Evolutionary conservation across 371 early-diverging fungal species (phyloP), one percentile per base, ranked within the genome.

Genomic region (Actinomortierella wolfii): DNA sequence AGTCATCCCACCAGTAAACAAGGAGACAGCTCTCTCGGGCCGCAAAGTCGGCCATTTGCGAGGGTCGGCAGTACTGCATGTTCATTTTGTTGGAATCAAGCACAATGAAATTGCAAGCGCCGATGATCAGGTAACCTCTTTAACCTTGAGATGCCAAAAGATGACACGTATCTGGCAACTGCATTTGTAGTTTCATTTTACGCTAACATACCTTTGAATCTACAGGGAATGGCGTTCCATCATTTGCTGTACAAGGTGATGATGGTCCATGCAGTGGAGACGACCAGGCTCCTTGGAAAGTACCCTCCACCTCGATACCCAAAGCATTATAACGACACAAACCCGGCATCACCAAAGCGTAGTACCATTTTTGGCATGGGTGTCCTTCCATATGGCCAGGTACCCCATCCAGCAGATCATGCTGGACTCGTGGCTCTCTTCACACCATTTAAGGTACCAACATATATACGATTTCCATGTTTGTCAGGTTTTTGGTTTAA

Each of bases 291-390:
- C 15, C 70, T 89, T 6, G 91, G 91, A 20, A 80, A 89, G 46
- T 86, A 86, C 45, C 87, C 85, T 25, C 57, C 70, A 3, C 74
- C 77, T 4, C 76, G 78, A 26, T 50, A 52, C 54, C 69, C 46
- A 61, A 65, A 48, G 54, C 56, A 64, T 29, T 50, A 39, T 34
- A 58, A 66, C 44, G 54, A 23, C 26, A 34, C 52, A 13, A 21
- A 57, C 68, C 5, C 80, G 75, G 50, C 75, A 62, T 9, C 79
- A 61, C 47, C 62, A 62, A 65, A 83, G 69, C 23, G 67, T 46
- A 85, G 83, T 59, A 88, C 90, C 0, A 87, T 92, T 4, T 90
- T 88, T 78, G 86, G 86, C 0, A 81, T 92, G 81, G 81, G 85
- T 18, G 79, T 89, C 3, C 64, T 92, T 17, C 88, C 92, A 9